Conservation (phyloP, 2,329 filamentous ascomycete genomes). For the Aspergillus transmontanensis region DNA sequence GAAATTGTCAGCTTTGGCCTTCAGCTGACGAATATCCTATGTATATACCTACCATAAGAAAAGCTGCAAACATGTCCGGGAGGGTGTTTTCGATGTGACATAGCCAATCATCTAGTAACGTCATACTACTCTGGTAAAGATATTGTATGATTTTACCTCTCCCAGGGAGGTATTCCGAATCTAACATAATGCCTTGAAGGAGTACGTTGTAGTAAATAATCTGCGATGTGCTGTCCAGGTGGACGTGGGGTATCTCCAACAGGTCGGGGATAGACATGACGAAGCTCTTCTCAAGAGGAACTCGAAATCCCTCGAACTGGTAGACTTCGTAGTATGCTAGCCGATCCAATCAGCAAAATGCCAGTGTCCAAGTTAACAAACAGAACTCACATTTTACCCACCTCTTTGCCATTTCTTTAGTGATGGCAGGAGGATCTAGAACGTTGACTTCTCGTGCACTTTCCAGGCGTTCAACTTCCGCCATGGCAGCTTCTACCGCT, state of each 20-base stretch:
- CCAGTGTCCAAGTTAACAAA: background rate
- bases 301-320: slow-evolving; percentile 21
- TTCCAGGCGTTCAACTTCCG: slow-evolving; percentile 12
- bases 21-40: too few relatives aligned
- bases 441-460: background rate
- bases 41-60: slow-evolving; percentile 15
- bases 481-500: slow-evolving; percentile 15
- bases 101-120: slow-evolving; percentile 14
- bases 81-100: slow-evolving; percentile 10
- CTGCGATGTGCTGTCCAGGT: slow-evolving; percentile 15
- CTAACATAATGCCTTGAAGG: slow-evolving; percentile 16
- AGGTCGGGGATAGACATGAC: slow-evolving; percentile 19
- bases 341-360: background rate
- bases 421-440: slow-evolving; percentile 1
- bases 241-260: slow-evolving; percentile 18
- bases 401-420: slow-evolving; percentile 11
- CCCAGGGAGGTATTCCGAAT: background rate
- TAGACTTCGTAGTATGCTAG: slow-evolving; percentile 14
- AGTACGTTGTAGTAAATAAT: slow-evolving; percentile 20
- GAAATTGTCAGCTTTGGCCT: background rate
- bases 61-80: slow-evolving; percentile 17
- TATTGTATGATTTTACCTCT: slow-evolving; percentile 10
- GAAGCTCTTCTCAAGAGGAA: slow-evolving; percentile 16
- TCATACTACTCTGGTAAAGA: slow-evolving; percentile 12
- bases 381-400: slow-evolving; percentile 9